phyloP scores from a whole-genome alignment of 805 yeast species.

The Yarrowia divulgata region DNA sequence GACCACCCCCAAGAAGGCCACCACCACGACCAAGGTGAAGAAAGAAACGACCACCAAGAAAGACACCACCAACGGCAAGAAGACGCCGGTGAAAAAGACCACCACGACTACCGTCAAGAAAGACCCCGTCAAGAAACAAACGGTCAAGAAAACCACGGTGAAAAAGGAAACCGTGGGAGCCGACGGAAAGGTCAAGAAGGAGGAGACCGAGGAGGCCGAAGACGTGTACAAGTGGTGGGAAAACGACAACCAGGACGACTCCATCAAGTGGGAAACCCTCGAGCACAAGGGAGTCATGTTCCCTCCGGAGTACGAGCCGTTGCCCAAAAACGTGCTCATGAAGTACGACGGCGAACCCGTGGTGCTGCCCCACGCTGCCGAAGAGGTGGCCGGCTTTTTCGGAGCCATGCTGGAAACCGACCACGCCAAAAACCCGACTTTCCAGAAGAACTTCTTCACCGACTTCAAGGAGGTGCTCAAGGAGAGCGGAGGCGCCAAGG shows the following conservation, averaged over 20 bases:
- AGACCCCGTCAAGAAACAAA: slow-evolving; percentile 42
- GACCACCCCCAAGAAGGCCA: slow-evolving; percentile 7
- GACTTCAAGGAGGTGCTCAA: slow-evolving; percentile 76
- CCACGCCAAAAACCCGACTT: slow-evolving; percentile 85
- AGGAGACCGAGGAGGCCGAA: slow-evolving; percentile 57
- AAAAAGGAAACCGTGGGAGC: slow-evolving; percentile 39
- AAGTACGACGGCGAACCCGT: slow-evolving; percentile 81
- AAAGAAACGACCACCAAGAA: slow-evolving; percentile 10
- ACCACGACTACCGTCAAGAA: slow-evolving; percentile 27
- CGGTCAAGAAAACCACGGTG: slow-evolving; percentile 42
- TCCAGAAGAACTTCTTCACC: slow-evolving; percentile 83
- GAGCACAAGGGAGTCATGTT: slow-evolving; percentile 91
- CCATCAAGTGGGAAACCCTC: slow-evolving; percentile 83
- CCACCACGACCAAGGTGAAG: slow-evolving; percentile 15
- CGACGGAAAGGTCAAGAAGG: slow-evolving; percentile 39
- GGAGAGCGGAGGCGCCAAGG: slow-evolving; percentile 70
- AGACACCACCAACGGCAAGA: not conserved
- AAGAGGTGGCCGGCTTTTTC: slow-evolving; percentile 95
- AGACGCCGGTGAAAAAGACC: slow-evolving; percentile 9
- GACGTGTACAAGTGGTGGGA: slow-evolving; percentile 88
- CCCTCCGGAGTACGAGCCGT: slow-evolving; percentile 89
- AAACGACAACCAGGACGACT: slow-evolving; percentile 66
- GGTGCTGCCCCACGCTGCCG: slow-evolving; percentile 77
- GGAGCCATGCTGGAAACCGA: slow-evolving; percentile 89
- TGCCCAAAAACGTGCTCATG: slow-evolving; percentile 78